A percentile compares a stretch with the other conserved stretches of the same genome.
Evolutionary conservation across 2,329 filamentous ascomycete species (phyloP).

Genomic region (Leptosphaerulina australis): DNA sequence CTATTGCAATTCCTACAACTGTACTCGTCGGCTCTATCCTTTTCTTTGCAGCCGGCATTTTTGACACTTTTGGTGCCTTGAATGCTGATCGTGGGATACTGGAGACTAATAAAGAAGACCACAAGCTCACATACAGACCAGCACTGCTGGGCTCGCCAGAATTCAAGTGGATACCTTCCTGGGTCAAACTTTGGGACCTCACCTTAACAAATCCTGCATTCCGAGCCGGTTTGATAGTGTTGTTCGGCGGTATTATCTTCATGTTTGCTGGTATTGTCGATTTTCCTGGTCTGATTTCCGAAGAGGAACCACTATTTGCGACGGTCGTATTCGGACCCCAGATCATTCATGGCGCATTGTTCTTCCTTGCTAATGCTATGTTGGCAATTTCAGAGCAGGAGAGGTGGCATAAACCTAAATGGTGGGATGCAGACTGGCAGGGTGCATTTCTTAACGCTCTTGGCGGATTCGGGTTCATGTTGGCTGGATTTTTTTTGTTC

Average conservation of each 20-base stretch:
- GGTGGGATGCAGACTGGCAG: slow-evolving; percentile 33
- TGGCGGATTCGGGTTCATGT: slow-evolving; percentile 39
- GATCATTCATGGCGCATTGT: slow-evolving; percentile 33
- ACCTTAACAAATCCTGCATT: slow-evolving; percentile 30
- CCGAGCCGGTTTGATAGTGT: slow-evolving; percentile 37
- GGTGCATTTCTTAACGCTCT: slow-evolving; percentile 34
- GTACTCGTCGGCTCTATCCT: slow-evolving; percentile 33
- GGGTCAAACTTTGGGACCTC: slow-evolving; percentile 27
- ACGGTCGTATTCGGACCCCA: slow-evolving; percentile 36
- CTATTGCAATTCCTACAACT: slow-evolving; percentile 29
- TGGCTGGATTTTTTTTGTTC: slow-evolving; percentile 35
- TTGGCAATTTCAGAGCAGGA: slow-evolving; percentile 35
- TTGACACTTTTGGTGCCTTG: slow-evolving; percentile 33
- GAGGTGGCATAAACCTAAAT: slow-evolving; percentile 35
- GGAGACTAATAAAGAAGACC: slow-evolving; percentile 9
- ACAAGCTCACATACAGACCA: slow-evolving; percentile 27
- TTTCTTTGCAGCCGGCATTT: slow-evolving; percentile 38
- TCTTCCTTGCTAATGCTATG: slow-evolving; percentile 36
- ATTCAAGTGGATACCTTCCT: slow-evolving; percentile 34
- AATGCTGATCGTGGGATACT: slow-evolving; percentile 28
- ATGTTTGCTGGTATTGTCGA: slow-evolving; percentile 40
- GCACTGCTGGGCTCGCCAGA: slow-evolving; percentile 32
- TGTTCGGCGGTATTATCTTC: slow-evolving; percentile 40
- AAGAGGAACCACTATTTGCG: slow-evolving; percentile 20
- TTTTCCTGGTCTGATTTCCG: slow-evolving; percentile 32